These are phyloP conservation scores for Tylopilus vinaceipallidus DNA, from an alignment of 768 basidiomycete species.

Conservation along the genomic window DNA sequence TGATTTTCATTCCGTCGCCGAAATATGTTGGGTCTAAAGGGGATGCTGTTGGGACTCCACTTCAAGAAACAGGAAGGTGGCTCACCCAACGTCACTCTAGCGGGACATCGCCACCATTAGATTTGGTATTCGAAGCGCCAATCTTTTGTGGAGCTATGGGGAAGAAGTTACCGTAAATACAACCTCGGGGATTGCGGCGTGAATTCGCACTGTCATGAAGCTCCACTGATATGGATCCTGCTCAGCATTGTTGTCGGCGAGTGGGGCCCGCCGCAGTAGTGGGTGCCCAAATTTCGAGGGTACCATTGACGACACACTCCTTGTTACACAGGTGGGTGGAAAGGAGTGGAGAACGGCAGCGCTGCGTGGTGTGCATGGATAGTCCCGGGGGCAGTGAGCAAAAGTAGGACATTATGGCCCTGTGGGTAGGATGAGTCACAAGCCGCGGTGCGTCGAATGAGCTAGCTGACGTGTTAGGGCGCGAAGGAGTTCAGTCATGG, in stretches of 20 bases:
- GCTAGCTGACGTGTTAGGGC: neutral
- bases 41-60: too few species aligned
- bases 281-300: neutral
- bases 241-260: neutral
- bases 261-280: constrained; percentile 3
- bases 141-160: constrained; percentile 22
- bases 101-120: neutral
- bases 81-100: neutral
- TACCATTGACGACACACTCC: neutral
- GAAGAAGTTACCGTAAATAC: constrained; percentile 1
- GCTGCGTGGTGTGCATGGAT: neutral
- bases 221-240: neutral
- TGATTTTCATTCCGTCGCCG: constrained; percentile 2
- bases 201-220: neutral
- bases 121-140: constrained; percentile 4
- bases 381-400: too few species aligned
- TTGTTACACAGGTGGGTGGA: neutral
- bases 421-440: too few species aligned
- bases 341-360: neutral
- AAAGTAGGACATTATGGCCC: too few species aligned
- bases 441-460: neutral
- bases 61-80: neutral
- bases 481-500: too few species aligned
- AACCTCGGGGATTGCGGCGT: constrained; percentile 1
- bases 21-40: neutral